Evolutionary conservation across 75 land plant genomes (phyloP).

Genomic region (Cryptomeria japonica): DNA sequence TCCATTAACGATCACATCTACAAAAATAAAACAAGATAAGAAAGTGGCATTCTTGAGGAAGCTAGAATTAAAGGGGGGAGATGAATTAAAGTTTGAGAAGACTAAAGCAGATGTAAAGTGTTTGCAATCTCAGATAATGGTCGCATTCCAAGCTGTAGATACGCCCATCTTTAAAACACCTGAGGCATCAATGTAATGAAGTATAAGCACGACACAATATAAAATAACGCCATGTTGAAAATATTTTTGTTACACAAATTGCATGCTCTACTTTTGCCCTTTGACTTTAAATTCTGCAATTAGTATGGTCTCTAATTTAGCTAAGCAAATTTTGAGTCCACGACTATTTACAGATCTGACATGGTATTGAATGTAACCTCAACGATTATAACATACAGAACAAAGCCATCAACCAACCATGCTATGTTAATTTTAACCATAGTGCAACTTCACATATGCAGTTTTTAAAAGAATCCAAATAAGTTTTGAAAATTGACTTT

Average conservation of each 20-base stretch:
- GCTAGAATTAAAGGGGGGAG: conserved; percentile 74
- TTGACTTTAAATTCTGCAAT: background rate
- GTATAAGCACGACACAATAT: background rate
- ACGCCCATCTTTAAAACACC: conserved; percentile 50
- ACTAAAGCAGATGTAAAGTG: conserved; percentile 70
- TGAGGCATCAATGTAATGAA: background rate
- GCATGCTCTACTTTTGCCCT: background rate
- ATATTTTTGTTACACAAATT: background rate
- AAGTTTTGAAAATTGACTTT: too few relatives aligned
- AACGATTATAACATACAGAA: background rate
- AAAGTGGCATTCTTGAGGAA: conserved; percentile 57
- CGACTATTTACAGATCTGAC: background rate
- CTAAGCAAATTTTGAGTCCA: too few relatives aligned
- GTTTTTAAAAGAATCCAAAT: background rate
- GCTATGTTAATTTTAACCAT: background rate
- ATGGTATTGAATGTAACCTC: background rate
- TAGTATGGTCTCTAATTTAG: background rate
- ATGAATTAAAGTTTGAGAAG: conserved; percentile 70
- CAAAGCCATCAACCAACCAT: background rate
- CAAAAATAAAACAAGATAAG: conserved; percentile 76
- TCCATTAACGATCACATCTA: too few relatives aligned
- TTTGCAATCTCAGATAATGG: conserved; percentile 70
- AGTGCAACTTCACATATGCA: background rate
- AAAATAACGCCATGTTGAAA: background rate
- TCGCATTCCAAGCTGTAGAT: conserved; percentile 63